A percentile compares a stretch with the other conserved stretches of the same genome.
phyloP scores from a whole-genome alignment of 2,329 filamentous ascomycete species.

The Diaporthe citriasiana region DNA sequence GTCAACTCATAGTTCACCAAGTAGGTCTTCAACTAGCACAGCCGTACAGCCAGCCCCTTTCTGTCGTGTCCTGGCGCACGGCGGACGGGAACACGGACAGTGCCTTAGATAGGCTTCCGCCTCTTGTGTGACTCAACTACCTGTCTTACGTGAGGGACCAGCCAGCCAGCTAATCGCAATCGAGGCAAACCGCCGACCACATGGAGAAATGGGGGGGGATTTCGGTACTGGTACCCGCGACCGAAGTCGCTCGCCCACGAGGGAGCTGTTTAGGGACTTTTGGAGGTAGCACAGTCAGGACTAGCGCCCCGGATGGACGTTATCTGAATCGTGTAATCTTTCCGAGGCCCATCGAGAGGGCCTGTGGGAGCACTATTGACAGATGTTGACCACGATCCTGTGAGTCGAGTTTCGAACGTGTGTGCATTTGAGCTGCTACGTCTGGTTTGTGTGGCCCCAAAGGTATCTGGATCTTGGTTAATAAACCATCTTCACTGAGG shows the following conservation, averaged over 20 bases:
- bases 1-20: slow-evolving; percentile 18
- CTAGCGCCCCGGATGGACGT: slow-evolving; percentile 27
- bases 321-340: slow-evolving; percentile 34
- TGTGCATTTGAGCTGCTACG: slow-evolving; percentile 33
- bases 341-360: slow-evolving; percentile 9
- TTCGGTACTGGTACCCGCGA: slow-evolving; percentile 25
- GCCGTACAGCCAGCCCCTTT: slow-evolving; percentile 20
- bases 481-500: slow-evolving; percentile 25
- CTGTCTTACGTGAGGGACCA: slow-evolving; percentile 36
- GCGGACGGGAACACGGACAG: slow-evolving; percentile 35
- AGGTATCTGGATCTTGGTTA: slow-evolving; percentile 31
- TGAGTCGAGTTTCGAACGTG: slow-evolving; percentile 21
- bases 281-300: slow-evolving; percentile 20
- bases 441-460: slow-evolving; percentile 30
- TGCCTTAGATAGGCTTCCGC: slow-evolving; percentile 36
- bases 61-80: slow-evolving; percentile 37
- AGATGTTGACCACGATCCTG: slow-evolving; percentile 6
- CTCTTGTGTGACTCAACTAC: slow-evolving; percentile 34
- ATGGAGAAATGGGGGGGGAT: slow-evolving; percentile 23
- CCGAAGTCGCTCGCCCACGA: slow-evolving; percentile 16
- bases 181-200: slow-evolving; percentile 31
- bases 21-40: slow-evolving; percentile 23
- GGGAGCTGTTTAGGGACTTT: slow-evolving; percentile 29
- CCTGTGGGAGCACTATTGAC: not conserved
- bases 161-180: slow-evolving; percentile 34